Percentiles rank a stretch among this genome's conserved stretches.
These are phyloP conservation scores for Trifolium pratense DNA, from an alignment of 306 rosid species.

Conservation along the genomic window DNA sequence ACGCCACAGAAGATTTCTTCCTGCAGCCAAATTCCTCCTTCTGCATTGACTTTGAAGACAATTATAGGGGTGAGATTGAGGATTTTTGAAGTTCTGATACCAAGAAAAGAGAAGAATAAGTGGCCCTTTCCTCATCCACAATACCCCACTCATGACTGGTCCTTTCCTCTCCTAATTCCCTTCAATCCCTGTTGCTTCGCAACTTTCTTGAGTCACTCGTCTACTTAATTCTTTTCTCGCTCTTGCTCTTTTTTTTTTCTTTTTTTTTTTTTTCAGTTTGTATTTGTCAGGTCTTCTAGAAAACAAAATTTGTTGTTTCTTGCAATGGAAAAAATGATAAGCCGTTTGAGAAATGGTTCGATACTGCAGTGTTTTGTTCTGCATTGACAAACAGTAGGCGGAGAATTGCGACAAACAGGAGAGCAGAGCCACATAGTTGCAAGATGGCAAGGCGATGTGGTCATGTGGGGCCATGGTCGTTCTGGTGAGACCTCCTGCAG, in stretches of 20 bases:
- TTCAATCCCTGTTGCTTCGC: too few species aligned
- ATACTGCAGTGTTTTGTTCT: neutral
- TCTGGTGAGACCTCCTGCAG: neutral
- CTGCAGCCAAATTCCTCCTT: neutral
- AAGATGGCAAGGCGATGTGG: neutral
- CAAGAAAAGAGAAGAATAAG: neutral
- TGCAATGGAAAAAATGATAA: neutral
- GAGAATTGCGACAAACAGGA: neutral
- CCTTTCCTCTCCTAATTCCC: neutral
- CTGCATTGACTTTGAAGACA: neutral
- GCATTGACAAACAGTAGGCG: neutral
- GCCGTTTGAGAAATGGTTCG: neutral
- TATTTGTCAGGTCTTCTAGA: neutral
- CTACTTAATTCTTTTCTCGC: too few species aligned
- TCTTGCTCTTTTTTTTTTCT: too few species aligned
- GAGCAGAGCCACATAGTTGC: neutral
- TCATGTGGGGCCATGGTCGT: neutral
- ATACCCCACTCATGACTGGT: too few species aligned
- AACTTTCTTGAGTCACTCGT: too few species aligned
- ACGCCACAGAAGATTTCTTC: neutral
- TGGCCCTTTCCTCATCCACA: neutral
- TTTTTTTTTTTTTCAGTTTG: neutral
- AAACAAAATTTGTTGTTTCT: neutral
- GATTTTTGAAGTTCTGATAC: neutral
- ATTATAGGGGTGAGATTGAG: neutral